A percentile compares a stretch with the other conserved stretches of the same genome.
Conservation (phyloP, 345 rosid species). For the Luvunga scandens region DNA sequence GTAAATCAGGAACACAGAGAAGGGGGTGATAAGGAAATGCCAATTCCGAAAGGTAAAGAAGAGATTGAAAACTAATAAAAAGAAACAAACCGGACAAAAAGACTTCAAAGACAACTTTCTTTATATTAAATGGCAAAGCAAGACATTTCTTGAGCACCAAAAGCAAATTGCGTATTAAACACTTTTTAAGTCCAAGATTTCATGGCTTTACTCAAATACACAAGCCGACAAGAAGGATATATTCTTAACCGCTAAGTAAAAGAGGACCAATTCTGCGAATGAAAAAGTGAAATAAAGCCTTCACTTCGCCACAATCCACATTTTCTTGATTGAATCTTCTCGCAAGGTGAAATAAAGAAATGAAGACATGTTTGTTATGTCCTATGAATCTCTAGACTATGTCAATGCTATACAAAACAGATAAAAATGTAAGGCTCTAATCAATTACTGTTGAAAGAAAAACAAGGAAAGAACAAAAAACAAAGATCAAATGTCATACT, state of each 20-base stretch:
- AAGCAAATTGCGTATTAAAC: neutral
- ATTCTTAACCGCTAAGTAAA: constrained; percentile 28
- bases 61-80: neutral
- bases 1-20: neutral
- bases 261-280: constrained; percentile 13
- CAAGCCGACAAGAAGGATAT: constrained; percentile 17
- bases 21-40: neutral
- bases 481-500: neutral
- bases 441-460: neutral
- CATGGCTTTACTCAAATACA: constrained; percentile 10
- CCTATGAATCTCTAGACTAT: neutral
- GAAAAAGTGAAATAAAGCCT: constrained; percentile 1
- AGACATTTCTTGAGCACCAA: constrained; percentile 11
- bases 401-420: neutral
- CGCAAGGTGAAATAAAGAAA: neutral
- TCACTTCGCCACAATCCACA: neutral
- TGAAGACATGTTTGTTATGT: neutral
- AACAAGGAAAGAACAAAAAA: neutral
- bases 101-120: constrained; percentile 8
- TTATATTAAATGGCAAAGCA: constrained; percentile 3
- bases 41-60: neutral
- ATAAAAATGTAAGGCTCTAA: neutral
- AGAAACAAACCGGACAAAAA: constrained; percentile 1
- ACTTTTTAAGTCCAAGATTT: neutral
- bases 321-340: constrained; percentile 15